A percentile compares a stretch with the other conserved stretches of the same genome.
Conservation (phyloP, 2,329 filamentous ascomycete species). For the Alternaria triticimaculans region DNA sequence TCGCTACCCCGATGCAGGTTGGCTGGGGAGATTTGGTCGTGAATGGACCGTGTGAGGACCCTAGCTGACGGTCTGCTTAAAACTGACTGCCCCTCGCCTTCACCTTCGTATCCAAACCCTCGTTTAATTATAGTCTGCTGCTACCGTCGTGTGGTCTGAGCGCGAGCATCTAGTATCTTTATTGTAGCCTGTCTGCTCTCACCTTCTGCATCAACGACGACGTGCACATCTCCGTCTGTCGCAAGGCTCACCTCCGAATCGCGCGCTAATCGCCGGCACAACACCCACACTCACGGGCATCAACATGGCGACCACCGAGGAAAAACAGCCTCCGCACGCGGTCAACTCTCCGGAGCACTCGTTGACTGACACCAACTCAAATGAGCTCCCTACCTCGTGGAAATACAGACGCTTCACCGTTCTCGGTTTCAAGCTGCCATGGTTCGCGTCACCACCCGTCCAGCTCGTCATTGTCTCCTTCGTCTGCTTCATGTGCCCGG, state of each 20-base stretch:
- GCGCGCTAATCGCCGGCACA: neutral
- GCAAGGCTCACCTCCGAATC: neutral
- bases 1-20: conserved; percentile 22
- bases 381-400: conserved; percentile 53
- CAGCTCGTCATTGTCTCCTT: conserved; percentile 59
- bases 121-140: conserved; percentile 20
- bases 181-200: conserved; percentile 7
- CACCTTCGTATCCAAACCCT: conserved; percentile 15
- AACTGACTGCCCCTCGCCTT: conserved; percentile 32
- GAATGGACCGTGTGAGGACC: conserved; percentile 26
- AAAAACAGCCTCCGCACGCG: conserved; percentile 29
- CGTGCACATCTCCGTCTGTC: neutral
- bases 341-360: conserved; percentile 41
- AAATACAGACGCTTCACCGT: conserved; percentile 55
- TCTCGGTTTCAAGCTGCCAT: conserved; percentile 52
- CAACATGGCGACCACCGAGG: conserved; percentile 40
- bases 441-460: conserved; percentile 57
- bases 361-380: conserved; percentile 36
- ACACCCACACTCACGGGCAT: neutral
- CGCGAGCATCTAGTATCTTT: conserved; percentile 16
- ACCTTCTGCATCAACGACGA: neutral
- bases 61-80: conserved; percentile 36
- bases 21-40: conserved; percentile 19
- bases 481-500: conserved; percentile 62
- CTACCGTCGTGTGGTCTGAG: conserved; percentile 19